Conservation (phyloP, 441 rosid genomes). For the Cnidoscolus chayamansa region DNA sequence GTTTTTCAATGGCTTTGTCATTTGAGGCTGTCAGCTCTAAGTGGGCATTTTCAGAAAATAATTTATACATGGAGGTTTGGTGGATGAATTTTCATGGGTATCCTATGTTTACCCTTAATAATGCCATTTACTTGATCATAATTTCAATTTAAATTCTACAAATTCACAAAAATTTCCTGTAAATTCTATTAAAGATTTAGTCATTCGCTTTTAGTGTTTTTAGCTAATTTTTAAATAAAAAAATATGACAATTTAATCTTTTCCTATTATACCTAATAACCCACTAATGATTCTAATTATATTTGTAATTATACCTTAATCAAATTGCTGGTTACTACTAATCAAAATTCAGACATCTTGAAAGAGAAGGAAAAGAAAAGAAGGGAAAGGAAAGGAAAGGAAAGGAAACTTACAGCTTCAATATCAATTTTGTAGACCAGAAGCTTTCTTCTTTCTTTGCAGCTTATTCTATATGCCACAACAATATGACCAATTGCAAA, state of each 20-base stretch:
- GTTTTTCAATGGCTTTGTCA: not conserved
- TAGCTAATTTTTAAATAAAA: too few relatives aligned
- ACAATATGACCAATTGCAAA: slow-evolving; percentile 66
- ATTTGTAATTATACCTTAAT: not conserved
- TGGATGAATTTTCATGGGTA: not conserved
- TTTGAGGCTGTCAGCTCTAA: slow-evolving; percentile 10
- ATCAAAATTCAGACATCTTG: too few relatives aligned
- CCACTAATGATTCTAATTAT: not conserved
- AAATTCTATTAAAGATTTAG: too few relatives aligned
- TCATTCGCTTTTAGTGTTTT: too few relatives aligned
- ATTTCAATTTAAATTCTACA: too few relatives aligned
- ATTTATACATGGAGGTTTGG: slow-evolving; percentile 3
- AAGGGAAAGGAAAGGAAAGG: not conserved
- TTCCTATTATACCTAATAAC: too few relatives aligned
- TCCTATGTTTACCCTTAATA: not conserved
- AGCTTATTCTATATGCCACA: slow-evolving; percentile 79
- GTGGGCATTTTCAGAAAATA: slow-evolving; percentile 8
- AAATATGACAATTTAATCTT: too few relatives aligned
- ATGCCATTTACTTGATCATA: not conserved
- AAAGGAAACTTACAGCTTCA: slow-evolving; percentile 75
- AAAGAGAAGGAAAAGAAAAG: too few relatives aligned
- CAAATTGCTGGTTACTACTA: too few relatives aligned
- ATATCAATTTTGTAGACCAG: slow-evolving; percentile 90
- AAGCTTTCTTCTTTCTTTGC: slow-evolving; percentile 88
- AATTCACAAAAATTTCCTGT: too few relatives aligned